Evolutionary conservation across 768 basidiomycete genomes (phyloP), one percentile per base, ranked within the genome.

Genomic region (Trichaptum fuscoviolaceum): DNA sequence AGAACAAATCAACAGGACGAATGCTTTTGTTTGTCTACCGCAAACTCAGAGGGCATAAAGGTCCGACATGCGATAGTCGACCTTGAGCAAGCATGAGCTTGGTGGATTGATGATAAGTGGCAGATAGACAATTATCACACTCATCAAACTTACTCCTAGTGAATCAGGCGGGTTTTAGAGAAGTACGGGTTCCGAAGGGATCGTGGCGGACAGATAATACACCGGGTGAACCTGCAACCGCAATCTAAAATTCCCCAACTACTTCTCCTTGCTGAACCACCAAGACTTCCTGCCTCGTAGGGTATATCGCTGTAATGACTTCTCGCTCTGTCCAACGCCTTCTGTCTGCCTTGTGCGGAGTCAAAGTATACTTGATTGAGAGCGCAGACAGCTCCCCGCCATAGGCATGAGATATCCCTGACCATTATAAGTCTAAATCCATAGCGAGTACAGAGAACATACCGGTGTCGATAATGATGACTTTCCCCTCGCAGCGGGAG

Each of bases 401-500:
- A 71, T 97, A 98, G 1, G 96, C 96, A 74, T 92, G 92, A 5
- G 94, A 95, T 63, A 96, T 96, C n/a, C 94, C 92, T 91, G 68
- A 35, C 58, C 9, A 60, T 30, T n/a, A 67, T 67, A n/a, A 66
- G 20, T 26, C n/a, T 36, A 64, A 23, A 18, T 17, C 18, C 8
- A 34, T 62, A 20, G 34, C 60, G 63, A 62, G 62, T 6, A 17
- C 35, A 64, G 66, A 30, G 17, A 62, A 68, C 77, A 63, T 62
- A 88, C 92, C 95, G 0, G 96, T 99, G 73, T 99, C 96, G 63
- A 99, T 98, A 67, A 99, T 91, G 70, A 99, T 89, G 58, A 98
- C 87, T 71, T 92, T 95, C n/a, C 93, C 95, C 52, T 86, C 82
- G 73, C 97, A 99, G 66, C 95, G 81, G 6, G 91, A 86, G 3